Conservation (phyloP, 2,329 filamentous ascomycete genomes). For the Rugonectria rugulosa region DNA sequence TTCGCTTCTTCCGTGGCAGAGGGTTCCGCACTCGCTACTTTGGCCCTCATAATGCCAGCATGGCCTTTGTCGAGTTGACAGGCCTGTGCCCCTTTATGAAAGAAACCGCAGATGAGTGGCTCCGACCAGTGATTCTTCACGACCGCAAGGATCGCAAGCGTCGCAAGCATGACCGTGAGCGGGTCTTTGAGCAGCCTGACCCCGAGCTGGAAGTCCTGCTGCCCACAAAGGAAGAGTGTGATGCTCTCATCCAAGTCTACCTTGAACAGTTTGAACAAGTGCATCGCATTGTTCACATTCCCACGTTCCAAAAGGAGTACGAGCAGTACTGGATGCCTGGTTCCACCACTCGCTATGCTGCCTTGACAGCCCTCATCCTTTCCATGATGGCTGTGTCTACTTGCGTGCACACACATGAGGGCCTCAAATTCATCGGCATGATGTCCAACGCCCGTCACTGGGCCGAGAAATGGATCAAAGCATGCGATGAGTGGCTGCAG, state of each 20-base stretch:
- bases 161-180: conserved; percentile 61
- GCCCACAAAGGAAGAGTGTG: conserved; percentile 56
- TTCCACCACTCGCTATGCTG: conserved; percentile 53
- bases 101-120: conserved; percentile 68
- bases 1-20: conserved; percentile 65
- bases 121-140: conserved; percentile 64
- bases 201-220: conserved; percentile 58
- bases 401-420: conserved; percentile 61
- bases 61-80: conserved; percentile 65
- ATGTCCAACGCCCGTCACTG: conserved; percentile 63
- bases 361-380: conserved; percentile 66
- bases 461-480: conserved; percentile 64
- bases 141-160: conserved; percentile 63
- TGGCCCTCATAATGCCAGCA: conserved; percentile 66
- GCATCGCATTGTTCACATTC: conserved; percentile 66
- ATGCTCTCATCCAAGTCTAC: conserved; percentile 58
- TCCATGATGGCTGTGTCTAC: conserved; percentile 67
- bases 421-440: conserved; percentile 64
- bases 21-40: conserved; percentile 68
- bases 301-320: conserved; percentile 65
- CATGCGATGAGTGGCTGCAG: conserved; percentile 61
- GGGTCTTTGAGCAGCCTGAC: conserved; percentile 56
- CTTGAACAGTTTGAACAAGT: conserved; percentile 64
- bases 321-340: conserved; percentile 60
- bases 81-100: conserved; percentile 68